phyloP scores from a whole-genome alignment of 225 moss, liverwort and hornwort genomes.

The Polytrichum commune region DNA sequence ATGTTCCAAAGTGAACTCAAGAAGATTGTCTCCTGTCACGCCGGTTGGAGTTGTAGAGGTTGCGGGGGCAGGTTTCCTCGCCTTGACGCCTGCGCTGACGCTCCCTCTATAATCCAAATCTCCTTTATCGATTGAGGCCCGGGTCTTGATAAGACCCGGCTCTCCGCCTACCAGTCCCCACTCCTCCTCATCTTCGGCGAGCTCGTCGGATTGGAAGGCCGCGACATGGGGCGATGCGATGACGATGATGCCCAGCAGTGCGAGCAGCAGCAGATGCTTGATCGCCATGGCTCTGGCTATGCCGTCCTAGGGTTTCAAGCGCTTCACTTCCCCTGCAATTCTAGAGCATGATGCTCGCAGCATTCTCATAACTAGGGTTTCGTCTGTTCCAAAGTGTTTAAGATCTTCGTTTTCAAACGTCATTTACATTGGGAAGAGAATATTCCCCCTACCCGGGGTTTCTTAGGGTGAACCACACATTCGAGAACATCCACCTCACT shows the following conservation, averaged over 20 bases:
- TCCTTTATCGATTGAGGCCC: constrained; percentile 10
- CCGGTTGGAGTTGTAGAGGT: not conserved
- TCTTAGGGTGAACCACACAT: too few relatives aligned
- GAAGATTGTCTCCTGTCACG: constrained; percentile 37
- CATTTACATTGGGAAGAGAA: too few relatives aligned
- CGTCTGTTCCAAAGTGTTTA: not conserved
- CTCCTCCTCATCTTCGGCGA: constrained; percentile 90
- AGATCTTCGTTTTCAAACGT: not conserved
- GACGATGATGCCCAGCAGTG: constrained; percentile 24
- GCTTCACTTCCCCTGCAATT: too few relatives aligned
- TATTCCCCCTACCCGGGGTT: too few relatives aligned
- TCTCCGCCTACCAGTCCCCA: constrained; percentile 78
- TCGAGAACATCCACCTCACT: too few relatives aligned
- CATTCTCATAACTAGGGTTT: not conserved
- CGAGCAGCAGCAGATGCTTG: constrained; percentile 21
- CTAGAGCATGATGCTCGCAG: too few relatives aligned
- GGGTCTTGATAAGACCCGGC: constrained; percentile 14
- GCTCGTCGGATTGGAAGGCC: constrained; percentile 90
- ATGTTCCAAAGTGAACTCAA: constrained; percentile 79
- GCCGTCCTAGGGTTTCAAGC: constrained; percentile 1
- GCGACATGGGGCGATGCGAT: constrained; percentile 14
- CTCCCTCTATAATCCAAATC: constrained; percentile 16
- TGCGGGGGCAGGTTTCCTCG: constrained; percentile 5
- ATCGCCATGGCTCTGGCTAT: constrained; percentile 8
- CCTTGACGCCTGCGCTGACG: constrained; percentile 1